phyloP scores from a whole-genome alignment of 2,329 filamentous ascomycete species.

The Diaporthe ampelina region DNA sequence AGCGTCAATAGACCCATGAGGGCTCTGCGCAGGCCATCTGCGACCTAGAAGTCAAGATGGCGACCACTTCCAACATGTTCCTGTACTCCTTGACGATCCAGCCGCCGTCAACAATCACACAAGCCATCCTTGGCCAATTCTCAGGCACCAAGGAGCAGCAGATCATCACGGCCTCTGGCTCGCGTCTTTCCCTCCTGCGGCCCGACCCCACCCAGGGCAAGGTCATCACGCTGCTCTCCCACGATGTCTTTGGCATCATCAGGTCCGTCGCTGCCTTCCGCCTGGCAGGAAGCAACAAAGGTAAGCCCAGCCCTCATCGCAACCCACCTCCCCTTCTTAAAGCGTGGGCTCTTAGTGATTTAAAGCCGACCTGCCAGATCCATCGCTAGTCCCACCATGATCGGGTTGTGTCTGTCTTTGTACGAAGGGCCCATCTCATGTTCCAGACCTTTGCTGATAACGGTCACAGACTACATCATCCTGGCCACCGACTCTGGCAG shows the following conservation, averaged over 20 bases:
- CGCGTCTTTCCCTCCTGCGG: conserved; percentile 87
- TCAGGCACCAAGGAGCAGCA: conserved; percentile 97
- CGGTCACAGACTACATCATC: conserved; percentile 87
- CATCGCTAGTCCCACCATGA: conserved; percentile 42
- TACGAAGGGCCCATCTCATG: conserved; percentile 32
- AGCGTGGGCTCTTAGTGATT: conserved; percentile 77
- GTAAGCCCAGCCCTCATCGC: conserved; percentile 70
- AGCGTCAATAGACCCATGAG: conserved; percentile 38
- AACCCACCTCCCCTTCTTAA: conserved; percentile 44
- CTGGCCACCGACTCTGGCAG: conserved; percentile 95
- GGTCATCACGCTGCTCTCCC: conserved; percentile 86
- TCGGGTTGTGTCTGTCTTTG: conserved; percentile 42
- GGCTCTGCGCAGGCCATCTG: conserved; percentile 65
- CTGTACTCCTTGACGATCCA: conserved; percentile 98
- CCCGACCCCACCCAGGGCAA: conserved; percentile 89
- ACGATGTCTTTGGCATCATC: conserved; percentile 97
- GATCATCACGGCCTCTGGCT: conserved; percentile 93
- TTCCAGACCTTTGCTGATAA: conserved; percentile 35
- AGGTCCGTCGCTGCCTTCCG: conserved; percentile 89
- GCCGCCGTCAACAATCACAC: conserved; percentile 87
- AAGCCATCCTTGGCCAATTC: conserved; percentile 95
- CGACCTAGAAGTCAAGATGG: conserved; percentile 75
- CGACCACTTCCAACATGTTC: conserved; percentile 98
- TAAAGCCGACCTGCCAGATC: conserved; percentile 71
- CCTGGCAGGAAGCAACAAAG: conserved; percentile 94